Conservation (phyloP, 2,329 filamentous ascomycete genomes). For the Penicillium sp. region DNA sequence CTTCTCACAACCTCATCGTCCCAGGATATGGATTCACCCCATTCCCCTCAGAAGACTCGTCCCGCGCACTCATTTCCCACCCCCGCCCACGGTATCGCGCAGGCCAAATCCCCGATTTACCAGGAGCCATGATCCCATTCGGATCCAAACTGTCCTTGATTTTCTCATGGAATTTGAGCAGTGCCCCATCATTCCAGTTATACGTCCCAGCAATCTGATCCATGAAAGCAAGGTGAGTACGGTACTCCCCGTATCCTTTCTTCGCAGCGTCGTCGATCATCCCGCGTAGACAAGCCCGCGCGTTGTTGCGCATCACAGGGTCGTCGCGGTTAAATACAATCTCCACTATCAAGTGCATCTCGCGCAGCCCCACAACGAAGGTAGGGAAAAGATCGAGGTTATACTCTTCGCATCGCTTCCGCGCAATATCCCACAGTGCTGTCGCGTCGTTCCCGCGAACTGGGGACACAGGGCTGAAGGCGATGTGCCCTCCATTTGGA, state of each 20-base stretch:
- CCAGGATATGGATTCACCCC: slow-evolving; percentile 1
- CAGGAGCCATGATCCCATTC: slow-evolving; percentile 20
- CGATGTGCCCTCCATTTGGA: slow-evolving; percentile 15
- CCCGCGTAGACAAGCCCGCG: slow-evolving; percentile 7
- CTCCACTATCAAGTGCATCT: slow-evolving; percentile 18
- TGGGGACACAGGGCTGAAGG: slow-evolving; percentile 13
- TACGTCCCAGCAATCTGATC: slow-evolving; percentile 23
- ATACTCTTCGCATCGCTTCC: slow-evolving; percentile 4
- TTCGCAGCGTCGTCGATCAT: slow-evolving; percentile 15
- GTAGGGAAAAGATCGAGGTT: slow-evolving; percentile 11
- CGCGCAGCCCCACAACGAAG: slow-evolving; percentile 11
- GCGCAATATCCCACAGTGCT: slow-evolving; percentile 10
- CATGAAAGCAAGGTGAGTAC: slow-evolving; percentile 26
- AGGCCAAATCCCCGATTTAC: slow-evolving; percentile 21
- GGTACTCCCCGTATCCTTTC: slow-evolving; percentile 24
- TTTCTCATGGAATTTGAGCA: slow-evolving; percentile 16
- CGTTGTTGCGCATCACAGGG: slow-evolving; percentile 8
- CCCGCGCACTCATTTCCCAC: slow-evolving; percentile 7
- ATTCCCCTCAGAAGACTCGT: slow-evolving; percentile 9
- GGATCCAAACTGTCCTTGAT: slow-evolving; percentile 21
- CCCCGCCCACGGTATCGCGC: slow-evolving; percentile 14
- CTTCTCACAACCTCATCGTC: not conserved
- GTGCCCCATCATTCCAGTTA: slow-evolving; percentile 14
- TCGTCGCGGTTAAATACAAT: slow-evolving; percentile 17
- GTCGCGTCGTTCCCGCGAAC: slow-evolving; percentile 11